These are phyloP conservation scores for Rhodosporidiobolus odoratus DNA, from an alignment of 768 basidiomycete species.

Conservation along the genomic window DNA sequence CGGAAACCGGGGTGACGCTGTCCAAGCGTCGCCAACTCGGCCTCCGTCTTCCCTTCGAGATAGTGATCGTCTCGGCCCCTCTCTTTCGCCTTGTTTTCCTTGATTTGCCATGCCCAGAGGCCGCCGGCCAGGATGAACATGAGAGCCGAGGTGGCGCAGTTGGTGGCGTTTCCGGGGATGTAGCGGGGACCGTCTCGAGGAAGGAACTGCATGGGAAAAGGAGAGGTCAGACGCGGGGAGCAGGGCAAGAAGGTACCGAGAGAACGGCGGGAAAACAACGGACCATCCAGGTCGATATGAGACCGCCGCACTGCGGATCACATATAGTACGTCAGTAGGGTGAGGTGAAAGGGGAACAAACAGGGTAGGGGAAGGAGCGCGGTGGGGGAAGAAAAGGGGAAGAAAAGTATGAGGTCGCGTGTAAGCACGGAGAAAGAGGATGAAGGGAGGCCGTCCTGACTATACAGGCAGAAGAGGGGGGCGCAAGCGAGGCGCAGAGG, in stretches of 20 bases:
- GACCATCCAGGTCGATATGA: constrained; percentile 39
- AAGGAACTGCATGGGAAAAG: constrained; percentile 1
- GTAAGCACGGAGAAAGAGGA: no score
- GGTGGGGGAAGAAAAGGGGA: no score
- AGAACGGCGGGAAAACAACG: neutral
- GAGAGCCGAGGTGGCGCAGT: constrained; percentile 23
- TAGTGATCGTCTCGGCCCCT: constrained; percentile 36
- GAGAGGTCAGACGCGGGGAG: neutral
- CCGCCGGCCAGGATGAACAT: constrained; percentile 20
- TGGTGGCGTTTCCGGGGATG: constrained; percentile 27
- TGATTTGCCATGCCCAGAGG: constrained; percentile 25
- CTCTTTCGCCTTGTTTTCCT: constrained; percentile 39
- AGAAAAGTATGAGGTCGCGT: no score
- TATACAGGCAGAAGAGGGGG: no score
- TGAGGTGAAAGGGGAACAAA: no score
- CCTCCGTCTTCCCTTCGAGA: constrained; percentile 39
- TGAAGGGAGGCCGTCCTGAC: no score
- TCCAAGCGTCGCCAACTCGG: constrained; percentile 33
- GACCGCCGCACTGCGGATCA: no score
- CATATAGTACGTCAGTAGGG: no score
- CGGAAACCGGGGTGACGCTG: constrained; percentile 34
- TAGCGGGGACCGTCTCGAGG: constrained; percentile 24
- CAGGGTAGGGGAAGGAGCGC: no score
- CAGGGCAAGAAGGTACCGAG: neutral
- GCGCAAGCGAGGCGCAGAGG: no score